These are phyloP conservation scores for Exsudoporus frostii DNA, from an alignment of 768 basidiomycete species.

Conservation along the genomic window DNA sequence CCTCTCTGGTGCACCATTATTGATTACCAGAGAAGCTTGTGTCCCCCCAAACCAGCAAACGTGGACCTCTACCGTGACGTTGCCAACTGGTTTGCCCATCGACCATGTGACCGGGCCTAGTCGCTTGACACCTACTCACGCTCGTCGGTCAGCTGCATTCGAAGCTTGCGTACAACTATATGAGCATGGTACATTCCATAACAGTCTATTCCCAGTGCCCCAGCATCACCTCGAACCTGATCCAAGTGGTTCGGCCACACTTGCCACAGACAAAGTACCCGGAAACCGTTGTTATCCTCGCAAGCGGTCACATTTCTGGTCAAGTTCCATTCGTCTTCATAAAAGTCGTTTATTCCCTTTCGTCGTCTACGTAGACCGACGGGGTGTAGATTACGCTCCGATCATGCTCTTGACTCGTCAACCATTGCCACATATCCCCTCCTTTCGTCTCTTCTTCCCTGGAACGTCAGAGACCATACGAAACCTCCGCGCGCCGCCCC, in stretches of 20 bases:
- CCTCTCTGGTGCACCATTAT: conserved; percentile 13
- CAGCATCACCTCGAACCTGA: conserved; percentile 1
- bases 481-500: conserved; percentile 45
- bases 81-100: conserved; percentile 44
- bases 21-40: conserved; percentile 24
- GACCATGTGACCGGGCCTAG: conserved; percentile 43
- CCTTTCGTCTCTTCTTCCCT: conserved; percentile 59
- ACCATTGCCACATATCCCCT: conserved; percentile 56
- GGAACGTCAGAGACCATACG: conserved; percentile 43
- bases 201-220: conserved; percentile 38
- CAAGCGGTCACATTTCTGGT: conserved; percentile 69
- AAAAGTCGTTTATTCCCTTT: conserved; percentile 33
- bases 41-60: conserved; percentile 14
- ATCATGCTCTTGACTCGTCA: conserved; percentile 64
- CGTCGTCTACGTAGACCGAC: conserved; percentile 37
- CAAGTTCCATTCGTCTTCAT: conserved; percentile 34
- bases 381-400: conserved; percentile 44
- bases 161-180: conserved; percentile 51
- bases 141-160: conserved; percentile 59
- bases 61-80: conserved; percentile 48
- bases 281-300: conserved; percentile 56
- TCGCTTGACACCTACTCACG: conserved; percentile 46
- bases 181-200: conserved; percentile 50
- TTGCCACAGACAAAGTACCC: conserved; percentile 27
- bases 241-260: background rate